Evolutionary conservation across 805 yeast genomes (phyloP).

Genomic region (Dipodascopsis uninucleata): DNA sequence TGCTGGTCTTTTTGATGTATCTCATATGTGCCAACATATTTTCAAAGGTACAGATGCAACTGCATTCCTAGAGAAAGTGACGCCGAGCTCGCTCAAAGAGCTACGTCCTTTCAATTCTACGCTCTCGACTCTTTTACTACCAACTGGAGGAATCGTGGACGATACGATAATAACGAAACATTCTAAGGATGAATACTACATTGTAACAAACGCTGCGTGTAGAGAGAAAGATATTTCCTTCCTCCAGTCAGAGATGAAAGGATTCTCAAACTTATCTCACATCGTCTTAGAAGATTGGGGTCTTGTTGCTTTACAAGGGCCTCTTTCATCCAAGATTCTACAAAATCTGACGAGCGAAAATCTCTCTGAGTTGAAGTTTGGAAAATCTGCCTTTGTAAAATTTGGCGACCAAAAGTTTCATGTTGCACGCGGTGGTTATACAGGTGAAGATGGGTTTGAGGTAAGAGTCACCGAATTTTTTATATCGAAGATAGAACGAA

Average conservation of each 20-base stretch:
- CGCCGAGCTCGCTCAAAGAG: constrained; percentile 78
- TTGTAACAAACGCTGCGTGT: constrained; percentile 96
- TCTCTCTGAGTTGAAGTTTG: constrained; percentile 66
- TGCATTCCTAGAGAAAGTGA: constrained; percentile 66
- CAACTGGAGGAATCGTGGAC: constrained; percentile 86
- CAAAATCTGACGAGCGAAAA: constrained; percentile 59
- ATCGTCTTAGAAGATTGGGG: constrained; percentile 59
- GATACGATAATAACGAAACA: constrained; percentile 87
- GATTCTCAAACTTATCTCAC: constrained; percentile 33
- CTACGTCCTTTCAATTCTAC: constrained; percentile 61
- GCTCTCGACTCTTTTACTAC: constrained; percentile 62
- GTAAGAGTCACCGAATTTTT: constrained; percentile 56
- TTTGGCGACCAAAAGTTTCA: constrained; percentile 44
- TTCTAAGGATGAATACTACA: constrained; percentile 63
- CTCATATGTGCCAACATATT: constrained; percentile 91
- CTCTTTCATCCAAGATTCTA: constrained; percentile 66
- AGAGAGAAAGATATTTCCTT: constrained; percentile 73
- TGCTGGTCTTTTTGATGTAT: constrained; percentile 92
- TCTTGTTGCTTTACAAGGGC: constrained; percentile 90
- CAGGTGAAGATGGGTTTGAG: constrained; percentile 98
- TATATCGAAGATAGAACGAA: background rate
- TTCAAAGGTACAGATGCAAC: constrained; percentile 66
- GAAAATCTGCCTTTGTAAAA: constrained; percentile 38
- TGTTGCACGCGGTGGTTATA: constrained; percentile 93
- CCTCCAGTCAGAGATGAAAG: constrained; percentile 50